phyloP scores from a whole-genome alignment of 139 green algal species.

The Chlorella sp. region DNA sequence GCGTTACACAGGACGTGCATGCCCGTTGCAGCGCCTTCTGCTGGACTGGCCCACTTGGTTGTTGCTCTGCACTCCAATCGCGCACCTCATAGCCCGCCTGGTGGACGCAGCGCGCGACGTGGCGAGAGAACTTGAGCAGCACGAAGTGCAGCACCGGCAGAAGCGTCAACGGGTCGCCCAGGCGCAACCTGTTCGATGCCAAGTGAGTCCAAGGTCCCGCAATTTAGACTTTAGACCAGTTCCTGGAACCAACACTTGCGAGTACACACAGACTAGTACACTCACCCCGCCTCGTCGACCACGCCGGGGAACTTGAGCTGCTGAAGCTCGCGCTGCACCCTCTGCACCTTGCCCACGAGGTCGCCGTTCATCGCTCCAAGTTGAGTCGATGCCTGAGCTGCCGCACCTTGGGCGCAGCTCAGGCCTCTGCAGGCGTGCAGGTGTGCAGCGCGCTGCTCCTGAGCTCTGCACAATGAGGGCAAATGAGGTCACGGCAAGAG shows the following conservation, averaged over 20 bases:
- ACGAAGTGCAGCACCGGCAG: constrained; percentile 54
- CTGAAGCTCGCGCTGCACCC: constrained; percentile 39
- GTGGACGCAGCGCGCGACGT: constrained; percentile 41
- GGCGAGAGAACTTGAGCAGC: constrained; percentile 52
- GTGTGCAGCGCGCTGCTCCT: no score
- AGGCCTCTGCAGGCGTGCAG: no score
- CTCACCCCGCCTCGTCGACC: constrained; percentile 55
- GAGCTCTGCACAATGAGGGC: no score
- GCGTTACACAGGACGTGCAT: not conserved
- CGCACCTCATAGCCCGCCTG: constrained; percentile 43
- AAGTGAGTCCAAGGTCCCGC: no score
- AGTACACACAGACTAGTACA: no score
- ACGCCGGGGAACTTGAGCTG: constrained; percentile 42
- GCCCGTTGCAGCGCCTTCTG: not conserved
- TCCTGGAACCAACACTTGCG: no score
- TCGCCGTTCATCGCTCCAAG: constrained; percentile 49
- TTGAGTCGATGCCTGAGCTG: no score
- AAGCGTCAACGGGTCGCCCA: constrained; percentile 47
- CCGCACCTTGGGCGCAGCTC: no score
- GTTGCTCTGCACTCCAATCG: no score
- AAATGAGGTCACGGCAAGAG: no score
- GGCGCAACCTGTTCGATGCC: constrained; percentile 22
- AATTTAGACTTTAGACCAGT: no score
- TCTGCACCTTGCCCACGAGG: constrained; percentile 38
- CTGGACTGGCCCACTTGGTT: no score